Percentiles rank a stretch among this genome's conserved stretches.
Evolutionary conservation across 2,329 filamentous ascomycete genomes (phyloP).

Genomic region (Sphaerulina vaccinii): DNA sequence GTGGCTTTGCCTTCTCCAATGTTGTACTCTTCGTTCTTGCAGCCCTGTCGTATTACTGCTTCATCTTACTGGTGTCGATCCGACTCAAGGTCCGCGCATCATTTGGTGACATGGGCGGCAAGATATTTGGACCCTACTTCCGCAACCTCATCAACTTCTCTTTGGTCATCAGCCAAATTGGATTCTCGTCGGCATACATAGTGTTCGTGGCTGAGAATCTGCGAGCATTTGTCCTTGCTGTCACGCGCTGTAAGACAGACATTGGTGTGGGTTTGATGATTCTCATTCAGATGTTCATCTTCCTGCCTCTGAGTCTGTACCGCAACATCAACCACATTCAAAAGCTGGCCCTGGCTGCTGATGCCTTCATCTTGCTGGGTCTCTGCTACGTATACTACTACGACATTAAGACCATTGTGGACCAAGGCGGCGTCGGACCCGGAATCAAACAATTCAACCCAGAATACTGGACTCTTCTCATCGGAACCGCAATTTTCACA

Average conservation of each 20-base stretch:
- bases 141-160: constrained; percentile 81
- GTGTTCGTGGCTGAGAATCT: constrained; percentile 96
- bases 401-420: constrained; percentile 79
- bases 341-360: constrained; percentile 88
- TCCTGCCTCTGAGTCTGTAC: constrained; percentile 88
- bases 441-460: constrained; percentile 91
- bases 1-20: constrained; percentile 96
- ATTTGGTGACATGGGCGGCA: constrained; percentile 93
- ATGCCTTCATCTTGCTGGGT: constrained; percentile 90
- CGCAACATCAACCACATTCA: constrained; percentile 97
- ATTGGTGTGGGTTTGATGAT: constrained; percentile 90
- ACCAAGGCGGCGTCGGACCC: constrained; percentile 64
- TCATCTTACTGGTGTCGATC: constrained; percentile 86
- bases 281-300: constrained; percentile 90
- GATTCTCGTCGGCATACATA: constrained; percentile 92
- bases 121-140: constrained; percentile 89
- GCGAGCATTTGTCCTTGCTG: constrained; percentile 89
- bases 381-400: constrained; percentile 95
- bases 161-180: constrained; percentile 92
- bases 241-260: constrained; percentile 79
- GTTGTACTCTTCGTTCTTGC: constrained; percentile 84
- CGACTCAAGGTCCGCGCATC: constrained; percentile 86
- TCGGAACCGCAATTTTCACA: constrained; percentile 97
- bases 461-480: constrained; percentile 93
- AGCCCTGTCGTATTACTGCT: constrained; percentile 90